phyloP scores from a whole-genome alignment of 192 early-diverging fungal genomes.

The Mortierella hygrophila region DNA sequence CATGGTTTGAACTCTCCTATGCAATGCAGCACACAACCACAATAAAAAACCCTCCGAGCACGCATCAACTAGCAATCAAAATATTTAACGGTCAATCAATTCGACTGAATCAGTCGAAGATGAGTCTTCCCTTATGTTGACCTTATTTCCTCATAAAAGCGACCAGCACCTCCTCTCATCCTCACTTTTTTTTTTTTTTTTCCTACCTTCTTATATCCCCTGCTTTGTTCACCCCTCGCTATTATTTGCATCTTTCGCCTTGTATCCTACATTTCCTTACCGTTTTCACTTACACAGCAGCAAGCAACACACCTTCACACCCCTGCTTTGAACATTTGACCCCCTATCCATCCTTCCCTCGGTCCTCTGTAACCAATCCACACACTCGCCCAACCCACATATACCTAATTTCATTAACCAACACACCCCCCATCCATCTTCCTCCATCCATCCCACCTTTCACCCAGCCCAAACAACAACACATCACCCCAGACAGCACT shows the following conservation, averaged over 20 bases:
- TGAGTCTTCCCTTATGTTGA: neutral
- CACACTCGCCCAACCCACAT: neutral
- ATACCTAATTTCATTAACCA: neutral
- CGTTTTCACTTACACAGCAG: neutral
- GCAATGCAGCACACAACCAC: neutral
- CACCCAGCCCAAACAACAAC: too few relatives aligned
- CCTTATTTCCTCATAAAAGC: conserved; percentile 3
- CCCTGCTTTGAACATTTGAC: neutral
- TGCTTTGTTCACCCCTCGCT: neutral
- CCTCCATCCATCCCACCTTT: too few relatives aligned
- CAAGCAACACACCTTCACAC: neutral
- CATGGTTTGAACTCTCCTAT: neutral
- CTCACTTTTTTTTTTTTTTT: conserved; percentile 7
- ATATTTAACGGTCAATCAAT: neutral
- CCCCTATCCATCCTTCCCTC: neutral
- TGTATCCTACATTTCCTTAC: neutral
- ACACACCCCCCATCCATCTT: too few relatives aligned
- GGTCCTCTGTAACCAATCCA: neutral
- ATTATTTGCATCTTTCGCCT: neutral
- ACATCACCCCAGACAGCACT: too few relatives aligned
- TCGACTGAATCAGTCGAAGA: neutral
- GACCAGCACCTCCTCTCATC: neutral
- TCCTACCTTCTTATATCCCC: neutral
- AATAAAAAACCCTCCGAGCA: neutral
- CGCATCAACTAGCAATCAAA: neutral